These are phyloP conservation scores for Acanthamoeba healyi DNA, from an alignment of 208 protist species.

Conservation along the genomic window DNA sequence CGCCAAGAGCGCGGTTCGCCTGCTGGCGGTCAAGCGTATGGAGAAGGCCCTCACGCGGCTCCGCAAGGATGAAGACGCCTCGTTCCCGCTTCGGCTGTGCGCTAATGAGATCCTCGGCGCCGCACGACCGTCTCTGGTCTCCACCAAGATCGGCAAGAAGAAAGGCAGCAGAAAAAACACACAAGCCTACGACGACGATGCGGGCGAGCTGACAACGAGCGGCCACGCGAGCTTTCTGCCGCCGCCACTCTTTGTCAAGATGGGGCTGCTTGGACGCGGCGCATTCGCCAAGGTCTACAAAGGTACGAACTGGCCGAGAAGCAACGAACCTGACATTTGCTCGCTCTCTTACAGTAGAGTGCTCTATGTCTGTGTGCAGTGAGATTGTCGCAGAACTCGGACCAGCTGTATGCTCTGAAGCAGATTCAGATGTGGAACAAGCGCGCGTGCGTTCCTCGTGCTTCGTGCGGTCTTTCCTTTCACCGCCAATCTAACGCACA, in stretches of 20 bases:
- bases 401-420: neutral
- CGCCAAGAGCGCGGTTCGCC: neutral
- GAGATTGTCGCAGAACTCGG: neutral
- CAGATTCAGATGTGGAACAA: constrained; percentile 12
- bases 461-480: neutral
- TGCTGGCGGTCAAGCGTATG: neutral
- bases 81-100: constrained; percentile 40
- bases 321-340: too few species aligned
- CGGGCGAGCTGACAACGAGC: neutral
- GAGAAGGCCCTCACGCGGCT: neutral
- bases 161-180: neutral
- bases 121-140: neutral
- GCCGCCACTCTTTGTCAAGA: neutral
- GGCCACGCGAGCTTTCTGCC: neutral
- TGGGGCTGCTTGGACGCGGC: neutral
- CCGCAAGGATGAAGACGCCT: constrained; percentile 1
- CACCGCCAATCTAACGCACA: neutral
- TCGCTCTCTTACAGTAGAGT: too few species aligned
- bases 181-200: too few species aligned
- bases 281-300: constrained; percentile 9
- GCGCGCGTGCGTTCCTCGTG: neutral
- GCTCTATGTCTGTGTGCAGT: too few species aligned
- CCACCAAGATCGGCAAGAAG: neutral
- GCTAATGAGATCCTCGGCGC: constrained; percentile 14
- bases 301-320: too few species aligned